These are phyloP conservation scores for Kingdonia uniflora DNA, from an alignment of 164 flowering plant species.

Conservation along the genomic window DNA sequence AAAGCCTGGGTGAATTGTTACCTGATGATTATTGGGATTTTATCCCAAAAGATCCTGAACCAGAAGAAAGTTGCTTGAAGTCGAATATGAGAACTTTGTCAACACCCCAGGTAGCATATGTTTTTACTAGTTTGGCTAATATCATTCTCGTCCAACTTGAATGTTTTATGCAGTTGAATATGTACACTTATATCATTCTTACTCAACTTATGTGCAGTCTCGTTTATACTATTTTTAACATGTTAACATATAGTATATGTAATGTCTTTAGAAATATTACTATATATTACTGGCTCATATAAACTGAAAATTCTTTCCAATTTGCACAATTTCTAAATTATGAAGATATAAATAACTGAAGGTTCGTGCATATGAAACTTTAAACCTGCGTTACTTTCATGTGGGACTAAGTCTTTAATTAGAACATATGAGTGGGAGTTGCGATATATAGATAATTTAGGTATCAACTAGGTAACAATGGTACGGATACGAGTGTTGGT, in stretches of 20 bases:
- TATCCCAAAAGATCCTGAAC: conserved; percentile 41
- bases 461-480: too few relatives aligned
- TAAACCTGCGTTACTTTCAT: too few relatives aligned
- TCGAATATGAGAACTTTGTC: conserved; percentile 39
- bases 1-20: conserved; percentile 13
- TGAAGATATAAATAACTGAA: too few relatives aligned
- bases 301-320: too few relatives aligned
- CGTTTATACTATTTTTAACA: neutral
- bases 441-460: too few relatives aligned
- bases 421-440: too few relatives aligned
- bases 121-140: neutral
- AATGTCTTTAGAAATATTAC: neutral
- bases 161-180: neutral
- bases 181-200: neutral
- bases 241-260: neutral
- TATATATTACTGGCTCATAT: too few relatives aligned
- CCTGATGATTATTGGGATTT: conserved; percentile 83
- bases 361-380: too few relatives aligned
- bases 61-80: conserved; percentile 21
- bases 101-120: conserved; percentile 53
- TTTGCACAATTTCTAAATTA: too few relatives aligned
- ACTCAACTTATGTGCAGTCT: neutral
- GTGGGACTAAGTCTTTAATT: too few relatives aligned
- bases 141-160: neutral
- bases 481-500: too few relatives aligned